phyloP scores from a whole-genome alignment of 306 rosid species.

The Cucurbita argyrosperma region DNA sequence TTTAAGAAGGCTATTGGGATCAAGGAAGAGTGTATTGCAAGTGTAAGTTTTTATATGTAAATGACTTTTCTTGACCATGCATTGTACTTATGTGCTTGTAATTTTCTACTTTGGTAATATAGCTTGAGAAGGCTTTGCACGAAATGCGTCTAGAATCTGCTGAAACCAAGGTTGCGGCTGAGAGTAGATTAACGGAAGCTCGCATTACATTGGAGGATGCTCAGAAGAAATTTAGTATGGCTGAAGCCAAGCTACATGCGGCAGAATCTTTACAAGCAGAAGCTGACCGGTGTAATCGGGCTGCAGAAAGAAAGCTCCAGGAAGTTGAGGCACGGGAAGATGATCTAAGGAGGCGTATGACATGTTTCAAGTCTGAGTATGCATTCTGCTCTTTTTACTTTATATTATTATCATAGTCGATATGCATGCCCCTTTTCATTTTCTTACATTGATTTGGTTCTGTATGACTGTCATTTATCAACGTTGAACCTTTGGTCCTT shows the following conservation, averaged over 20 bases:
- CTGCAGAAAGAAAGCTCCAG: slow-evolving; percentile 75
- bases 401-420: neutral
- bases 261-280: slow-evolving; percentile 72
- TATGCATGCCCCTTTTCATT: neutral
- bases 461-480: neutral
- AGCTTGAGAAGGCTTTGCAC: slow-evolving; percentile 88
- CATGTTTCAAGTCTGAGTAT: slow-evolving; percentile 72
- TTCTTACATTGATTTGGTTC: neutral
- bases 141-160: slow-evolving; percentile 91
- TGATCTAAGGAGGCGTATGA: slow-evolving; percentile 59
- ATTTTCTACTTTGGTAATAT: slow-evolving; percentile 7
- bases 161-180: slow-evolving; percentile 84
- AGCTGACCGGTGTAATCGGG: slow-evolving; percentile 42
- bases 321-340: slow-evolving; percentile 94
- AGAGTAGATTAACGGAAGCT: slow-evolving; percentile 66
- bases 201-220: slow-evolving; percentile 47
- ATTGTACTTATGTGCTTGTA: neutral
- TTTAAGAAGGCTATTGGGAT: slow-evolving; percentile 61
- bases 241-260: slow-evolving; percentile 52
- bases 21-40: slow-evolving; percentile 85
- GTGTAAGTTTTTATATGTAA: slow-evolving; percentile 36
- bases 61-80: neutral
- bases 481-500: neutral
- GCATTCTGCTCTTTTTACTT: slow-evolving; percentile 8
- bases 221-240: slow-evolving; percentile 44